Conservation (phyloP, 169 alveolate genomes). For the Perkinsus chesapeaki region DNA sequence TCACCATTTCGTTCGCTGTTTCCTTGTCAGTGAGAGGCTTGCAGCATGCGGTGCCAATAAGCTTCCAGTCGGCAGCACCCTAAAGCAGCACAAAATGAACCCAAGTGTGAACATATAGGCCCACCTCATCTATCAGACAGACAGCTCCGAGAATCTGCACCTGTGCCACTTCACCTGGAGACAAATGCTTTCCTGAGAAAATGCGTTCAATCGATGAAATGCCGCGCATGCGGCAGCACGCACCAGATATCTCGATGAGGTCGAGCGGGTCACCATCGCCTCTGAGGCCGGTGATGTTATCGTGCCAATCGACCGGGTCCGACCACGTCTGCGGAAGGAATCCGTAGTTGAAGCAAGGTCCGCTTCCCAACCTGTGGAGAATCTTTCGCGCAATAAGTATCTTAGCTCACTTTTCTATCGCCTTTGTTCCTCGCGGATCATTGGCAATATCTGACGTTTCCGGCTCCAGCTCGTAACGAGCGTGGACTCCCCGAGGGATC, state of each 20-base stretch:
- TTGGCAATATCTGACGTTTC: not conserved
- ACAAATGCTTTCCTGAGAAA: not conserved
- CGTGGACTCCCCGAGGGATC: not conserved
- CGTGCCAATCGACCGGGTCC: not conserved
- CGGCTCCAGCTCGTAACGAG: not conserved
- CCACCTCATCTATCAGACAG: not conserved
- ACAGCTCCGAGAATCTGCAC: not conserved
- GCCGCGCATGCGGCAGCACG: not conserved
- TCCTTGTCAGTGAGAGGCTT: not conserved
- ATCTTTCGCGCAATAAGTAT: not conserved
- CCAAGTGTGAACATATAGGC: not conserved
- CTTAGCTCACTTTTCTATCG: not conserved
- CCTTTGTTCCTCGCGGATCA: not conserved
- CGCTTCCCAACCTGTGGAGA: not conserved
- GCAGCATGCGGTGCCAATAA: not conserved
- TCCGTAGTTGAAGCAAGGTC: not conserved
- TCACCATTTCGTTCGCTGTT: not conserved
- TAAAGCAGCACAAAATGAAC: not conserved
- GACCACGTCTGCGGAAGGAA: not conserved
- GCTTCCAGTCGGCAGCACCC: not conserved
- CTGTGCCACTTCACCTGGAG: not conserved
- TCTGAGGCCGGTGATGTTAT: not conserved
- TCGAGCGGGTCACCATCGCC: not conserved
- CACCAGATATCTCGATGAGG: not conserved
- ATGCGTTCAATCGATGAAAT: not conserved